A percentile compares a stretch with the other conserved stretches of the same genome.
phyloP scores from a whole-genome alignment of 768 basidiomycete species.

The Nidula microcarpa region DNA sequence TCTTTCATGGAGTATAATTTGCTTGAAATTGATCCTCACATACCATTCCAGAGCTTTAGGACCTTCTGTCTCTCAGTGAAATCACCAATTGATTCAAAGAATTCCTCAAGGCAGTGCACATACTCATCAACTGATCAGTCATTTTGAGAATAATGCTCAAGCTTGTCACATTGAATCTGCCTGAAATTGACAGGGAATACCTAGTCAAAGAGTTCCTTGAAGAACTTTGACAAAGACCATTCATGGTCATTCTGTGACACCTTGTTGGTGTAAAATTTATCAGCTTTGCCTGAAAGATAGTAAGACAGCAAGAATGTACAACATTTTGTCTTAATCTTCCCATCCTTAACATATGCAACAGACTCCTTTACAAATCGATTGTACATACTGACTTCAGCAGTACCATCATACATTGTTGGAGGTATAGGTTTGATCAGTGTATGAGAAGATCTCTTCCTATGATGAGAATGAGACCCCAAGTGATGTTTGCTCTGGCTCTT shows the following conservation, averaged over 20 bases:
- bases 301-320: slow-evolving; percentile 16
- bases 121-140: slow-evolving; percentile 24
- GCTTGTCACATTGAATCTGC: slow-evolving; percentile 17
- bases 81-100: slow-evolving; percentile 28
- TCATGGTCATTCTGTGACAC: slow-evolving; percentile 16
- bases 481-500: neutral
- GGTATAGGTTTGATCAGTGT: slow-evolving; percentile 16
- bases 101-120: slow-evolving; percentile 27
- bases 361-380: slow-evolving; percentile 21
- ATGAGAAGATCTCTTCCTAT: neutral
- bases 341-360: slow-evolving; percentile 16
- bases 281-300: slow-evolving; percentile 23
- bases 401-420: slow-evolving; percentile 20
- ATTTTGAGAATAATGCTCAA: slow-evolving; percentile 19
- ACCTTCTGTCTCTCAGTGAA: slow-evolving; percentile 22
- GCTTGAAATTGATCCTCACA: slow-evolving; percentile 16
- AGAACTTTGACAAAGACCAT: slow-evolving; percentile 25
- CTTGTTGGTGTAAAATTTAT: slow-evolving; percentile 27
- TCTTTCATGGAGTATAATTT: slow-evolving; percentile 20
- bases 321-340: slow-evolving; percentile 3
- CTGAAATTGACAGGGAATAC: slow-evolving; percentile 30
- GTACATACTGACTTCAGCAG: slow-evolving; percentile 12
- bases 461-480: neutral
- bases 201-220: slow-evolving; percentile 27
- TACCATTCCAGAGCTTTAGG: slow-evolving; percentile 29